A percentile compares a stretch with the other conserved stretches of the same genome.
Conservation (phyloP, 371 early-diverging fungal species). For the Syncephalis plumigaleata region DNA sequence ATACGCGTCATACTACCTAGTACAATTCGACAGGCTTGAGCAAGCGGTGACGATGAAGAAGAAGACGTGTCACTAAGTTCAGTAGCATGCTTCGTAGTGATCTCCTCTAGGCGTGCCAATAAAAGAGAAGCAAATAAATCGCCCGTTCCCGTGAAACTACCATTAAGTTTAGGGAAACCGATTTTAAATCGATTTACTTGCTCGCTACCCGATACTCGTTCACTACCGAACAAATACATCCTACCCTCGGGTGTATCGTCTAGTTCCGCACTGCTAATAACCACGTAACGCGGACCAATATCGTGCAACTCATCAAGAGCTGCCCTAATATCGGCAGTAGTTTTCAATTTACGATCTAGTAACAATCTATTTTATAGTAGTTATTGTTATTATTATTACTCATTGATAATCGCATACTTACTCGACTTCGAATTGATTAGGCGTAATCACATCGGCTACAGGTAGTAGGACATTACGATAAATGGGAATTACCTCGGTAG, state of each 20-base stretch:
- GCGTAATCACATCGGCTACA: constrained; percentile 64
- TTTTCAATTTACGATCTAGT: constrained; percentile 31
- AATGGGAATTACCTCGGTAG: constrained; percentile 53
- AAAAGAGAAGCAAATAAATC: constrained; percentile 69
- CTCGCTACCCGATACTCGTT: too few species aligned
- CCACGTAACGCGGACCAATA: constrained; percentile 43
- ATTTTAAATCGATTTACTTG: constrained; percentile 38
- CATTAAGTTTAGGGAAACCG: constrained; percentile 51
- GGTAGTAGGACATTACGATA: constrained; percentile 48
- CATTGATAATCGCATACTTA: constrained; percentile 12
- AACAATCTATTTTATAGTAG: constrained; percentile 36
- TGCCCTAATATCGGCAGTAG: constrained; percentile 22
- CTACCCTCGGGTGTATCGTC: neutral
- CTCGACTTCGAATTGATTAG: constrained; percentile 88
- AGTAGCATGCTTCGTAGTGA: neutral
- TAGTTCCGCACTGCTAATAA: constrained; percentile 45
- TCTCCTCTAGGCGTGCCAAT: constrained; percentile 25
- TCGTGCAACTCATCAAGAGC: constrained; percentile 45
- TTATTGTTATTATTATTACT: neutral
- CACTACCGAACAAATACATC: constrained; percentile 13
- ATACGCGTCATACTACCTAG: too few species aligned
- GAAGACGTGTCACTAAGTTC: too few species aligned
- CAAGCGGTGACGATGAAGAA: too few species aligned
- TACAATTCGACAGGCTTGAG: too few species aligned
- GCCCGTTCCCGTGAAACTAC: constrained; percentile 83